phyloP scores from a whole-genome alignment of 768 basidiomycete species.

The Leccinellum luteum region DNA sequence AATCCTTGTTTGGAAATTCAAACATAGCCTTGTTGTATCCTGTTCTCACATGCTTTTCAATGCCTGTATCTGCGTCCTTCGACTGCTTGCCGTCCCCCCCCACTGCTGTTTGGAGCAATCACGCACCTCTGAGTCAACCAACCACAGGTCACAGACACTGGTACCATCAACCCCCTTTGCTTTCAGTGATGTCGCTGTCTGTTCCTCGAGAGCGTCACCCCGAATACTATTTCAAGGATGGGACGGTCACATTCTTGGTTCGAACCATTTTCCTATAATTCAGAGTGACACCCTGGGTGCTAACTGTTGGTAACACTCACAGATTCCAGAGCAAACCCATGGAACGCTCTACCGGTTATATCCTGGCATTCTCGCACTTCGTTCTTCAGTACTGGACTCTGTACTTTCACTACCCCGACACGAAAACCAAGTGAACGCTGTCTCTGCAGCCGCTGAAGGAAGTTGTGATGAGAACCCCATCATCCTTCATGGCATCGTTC shows the following conservation, averaged over 20 bases:
- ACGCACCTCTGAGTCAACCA: no score
- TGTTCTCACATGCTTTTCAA: no score
- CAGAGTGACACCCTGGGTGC: background rate
- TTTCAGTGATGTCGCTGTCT: background rate
- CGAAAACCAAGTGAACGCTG: background rate
- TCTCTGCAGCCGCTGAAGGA: background rate
- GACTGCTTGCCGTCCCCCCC: no score
- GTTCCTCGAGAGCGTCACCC: background rate
- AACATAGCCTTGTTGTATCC: no score
- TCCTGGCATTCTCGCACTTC: background rate
- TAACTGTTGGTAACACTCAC: background rate
- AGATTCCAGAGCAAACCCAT: background rate
- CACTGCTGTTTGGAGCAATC: no score
- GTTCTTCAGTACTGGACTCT: background rate
- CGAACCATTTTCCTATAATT: background rate
- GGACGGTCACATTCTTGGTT: constrained; percentile 1
- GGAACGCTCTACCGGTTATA: background rate
- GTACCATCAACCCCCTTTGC: no score
- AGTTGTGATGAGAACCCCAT: constrained; percentile 4
- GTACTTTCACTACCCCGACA: background rate
- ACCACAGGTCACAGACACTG: no score
- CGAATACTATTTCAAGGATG: constrained; percentile 7
- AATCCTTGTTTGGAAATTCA: no score
- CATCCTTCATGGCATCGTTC: background rate
- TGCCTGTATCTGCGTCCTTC: no score